phyloP scores from a whole-genome alignment of 768 basidiomycete genomes.

The Tulasnella calospora region DNA sequence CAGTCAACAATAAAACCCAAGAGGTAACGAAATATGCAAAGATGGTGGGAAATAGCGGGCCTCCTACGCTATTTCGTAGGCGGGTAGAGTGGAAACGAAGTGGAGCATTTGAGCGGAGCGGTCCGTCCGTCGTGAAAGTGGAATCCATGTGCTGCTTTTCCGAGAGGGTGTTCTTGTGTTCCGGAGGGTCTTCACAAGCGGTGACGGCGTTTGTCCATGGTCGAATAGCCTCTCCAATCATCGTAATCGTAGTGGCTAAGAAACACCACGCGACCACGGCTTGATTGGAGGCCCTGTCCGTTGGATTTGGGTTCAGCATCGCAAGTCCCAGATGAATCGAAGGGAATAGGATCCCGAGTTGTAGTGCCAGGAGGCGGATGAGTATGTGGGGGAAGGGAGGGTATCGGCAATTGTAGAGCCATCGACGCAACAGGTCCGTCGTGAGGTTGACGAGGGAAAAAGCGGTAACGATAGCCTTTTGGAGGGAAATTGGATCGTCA shows the following conservation, averaged over 20 bases:
- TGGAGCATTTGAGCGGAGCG: not conserved
- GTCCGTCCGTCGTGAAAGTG: not conserved
- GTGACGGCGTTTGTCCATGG: not conserved
- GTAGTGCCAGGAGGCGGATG: not conserved
- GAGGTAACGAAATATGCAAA: not conserved
- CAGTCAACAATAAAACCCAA: not conserved
- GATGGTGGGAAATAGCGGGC: not conserved
- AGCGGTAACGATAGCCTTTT: not conserved
- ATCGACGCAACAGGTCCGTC: not conserved
- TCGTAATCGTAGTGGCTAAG: not conserved
- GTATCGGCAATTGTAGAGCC: not conserved
- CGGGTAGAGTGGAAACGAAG: not conserved
- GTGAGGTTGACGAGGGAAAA: not conserved
- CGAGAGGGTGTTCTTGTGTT: not conserved
- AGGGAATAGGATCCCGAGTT: not conserved
- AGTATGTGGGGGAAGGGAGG: not conserved
- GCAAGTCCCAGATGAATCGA: not conserved
- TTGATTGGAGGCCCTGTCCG: not conserved
- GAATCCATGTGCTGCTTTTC: not conserved
- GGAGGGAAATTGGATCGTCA: not conserved
- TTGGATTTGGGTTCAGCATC: not conserved
- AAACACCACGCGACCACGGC: not conserved
- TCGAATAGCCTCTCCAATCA: not conserved
- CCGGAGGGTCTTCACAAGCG: not conserved
- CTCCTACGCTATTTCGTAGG: not conserved